phyloP scores from a whole-genome alignment of 2,329 filamentous ascomycete genomes.

The Monilinia laxa region DNA sequence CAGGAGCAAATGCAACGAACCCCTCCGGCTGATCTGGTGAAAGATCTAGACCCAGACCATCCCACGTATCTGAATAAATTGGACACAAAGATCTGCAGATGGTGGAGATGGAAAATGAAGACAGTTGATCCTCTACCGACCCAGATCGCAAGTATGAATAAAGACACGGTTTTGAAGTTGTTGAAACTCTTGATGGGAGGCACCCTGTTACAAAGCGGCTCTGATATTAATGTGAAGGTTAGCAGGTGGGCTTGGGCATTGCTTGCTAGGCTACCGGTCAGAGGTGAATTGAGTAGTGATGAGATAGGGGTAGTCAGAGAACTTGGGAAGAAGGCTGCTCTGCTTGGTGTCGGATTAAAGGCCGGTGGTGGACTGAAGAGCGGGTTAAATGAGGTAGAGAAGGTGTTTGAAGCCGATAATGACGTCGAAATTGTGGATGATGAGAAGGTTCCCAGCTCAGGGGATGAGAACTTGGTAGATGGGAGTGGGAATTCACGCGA shows the following conservation, averaged over 20 bases:
- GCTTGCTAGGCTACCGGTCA: constrained; percentile 70
- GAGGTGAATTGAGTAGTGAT: constrained; percentile 71
- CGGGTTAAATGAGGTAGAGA: constrained; percentile 48
- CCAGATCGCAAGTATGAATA: constrained; percentile 64
- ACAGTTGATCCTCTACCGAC: constrained; percentile 56
- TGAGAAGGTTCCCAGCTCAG: constrained; percentile 31
- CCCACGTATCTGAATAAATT: constrained; percentile 48
- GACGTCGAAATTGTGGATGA: constrained; percentile 43
- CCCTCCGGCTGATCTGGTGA: constrained; percentile 54
- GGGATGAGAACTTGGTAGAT: constrained; percentile 5
- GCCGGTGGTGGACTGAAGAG: constrained; percentile 42
- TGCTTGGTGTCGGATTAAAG: constrained; percentile 42
- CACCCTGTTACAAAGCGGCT: constrained; percentile 56
- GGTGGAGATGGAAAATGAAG: constrained; percentile 55
- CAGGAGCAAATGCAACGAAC: constrained; percentile 58
- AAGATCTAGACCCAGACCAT: constrained; percentile 52
- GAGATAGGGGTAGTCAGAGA: constrained; percentile 77
- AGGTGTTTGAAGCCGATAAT: constrained; percentile 49
- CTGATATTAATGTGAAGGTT: constrained; percentile 61
- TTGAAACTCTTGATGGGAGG: constrained; percentile 64
- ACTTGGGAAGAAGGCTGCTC: constrained; percentile 74
- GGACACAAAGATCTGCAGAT: constrained; percentile 46
- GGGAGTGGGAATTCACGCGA: not conserved
- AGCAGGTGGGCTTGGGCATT: constrained; percentile 86
- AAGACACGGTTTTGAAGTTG: constrained; percentile 63